A percentile compares a stretch with the other conserved stretches of the same genome.
Conservation (phyloP, 164 flowering plant species). For the Platanus orientalis region DNA sequence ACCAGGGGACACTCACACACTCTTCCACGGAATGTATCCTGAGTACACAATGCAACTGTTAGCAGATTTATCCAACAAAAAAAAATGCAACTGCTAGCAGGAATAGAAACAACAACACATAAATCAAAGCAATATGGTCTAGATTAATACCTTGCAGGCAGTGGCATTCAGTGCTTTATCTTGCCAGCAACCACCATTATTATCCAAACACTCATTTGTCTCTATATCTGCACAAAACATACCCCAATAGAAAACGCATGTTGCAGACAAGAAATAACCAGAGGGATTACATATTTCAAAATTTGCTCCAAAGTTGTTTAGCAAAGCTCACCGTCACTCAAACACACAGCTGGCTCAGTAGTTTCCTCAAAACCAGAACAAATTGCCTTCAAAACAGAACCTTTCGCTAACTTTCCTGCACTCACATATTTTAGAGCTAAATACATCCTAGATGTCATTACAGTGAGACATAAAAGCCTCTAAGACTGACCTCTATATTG, state of each 20-base stretch:
- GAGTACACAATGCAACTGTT: conserved; percentile 2
- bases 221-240: conserved; percentile 55
- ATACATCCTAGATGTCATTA: conserved; percentile 2
- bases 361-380: conserved; percentile 99
- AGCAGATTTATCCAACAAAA: too few relatives aligned
- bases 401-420: conserved; percentile 92
- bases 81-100: conserved; percentile 1
- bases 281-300: neutral
- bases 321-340: conserved; percentile 62
- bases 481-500: conserved; percentile 76
- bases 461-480: conserved; percentile 2
- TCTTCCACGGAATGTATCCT: conserved; percentile 81
- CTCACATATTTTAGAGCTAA: conserved; percentile 16
- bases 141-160: conserved; percentile 75
- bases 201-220: conserved; percentile 90
- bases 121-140: neutral
- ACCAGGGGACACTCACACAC: conserved; percentile 75
- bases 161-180: conserved; percentile 68
- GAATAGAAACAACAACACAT: conserved; percentile 1
- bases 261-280: neutral
- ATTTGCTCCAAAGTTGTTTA: conserved; percentile 6
- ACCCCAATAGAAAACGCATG: conserved; percentile 3
- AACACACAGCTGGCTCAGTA: conserved; percentile 90
- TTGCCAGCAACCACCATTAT: conserved; percentile 95
- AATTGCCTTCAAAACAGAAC: conserved; percentile 92